Conservation (phyloP, 176 grass and related monocot species). For the Alloteropsis semialata region DNA sequence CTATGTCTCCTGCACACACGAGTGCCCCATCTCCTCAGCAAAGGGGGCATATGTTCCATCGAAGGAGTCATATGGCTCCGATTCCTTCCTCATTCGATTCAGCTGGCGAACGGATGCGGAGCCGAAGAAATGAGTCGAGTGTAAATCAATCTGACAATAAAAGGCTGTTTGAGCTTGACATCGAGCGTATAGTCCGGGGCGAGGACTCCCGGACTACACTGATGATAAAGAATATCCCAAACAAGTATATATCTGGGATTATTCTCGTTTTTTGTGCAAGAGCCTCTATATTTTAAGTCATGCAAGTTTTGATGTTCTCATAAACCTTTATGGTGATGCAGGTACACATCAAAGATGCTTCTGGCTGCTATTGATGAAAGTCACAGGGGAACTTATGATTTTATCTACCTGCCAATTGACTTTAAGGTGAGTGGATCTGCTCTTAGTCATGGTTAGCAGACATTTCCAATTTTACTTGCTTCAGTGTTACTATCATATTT, state of each 20-base stretch:
- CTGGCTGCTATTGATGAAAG: slow-evolving; percentile 93
- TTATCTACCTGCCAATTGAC: slow-evolving; percentile 96
- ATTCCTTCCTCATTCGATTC: slow-evolving; percentile 61
- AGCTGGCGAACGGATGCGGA: slow-evolving; percentile 55
- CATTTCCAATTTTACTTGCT: slow-evolving; percentile 15
- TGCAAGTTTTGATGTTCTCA: slow-evolving; percentile 33
- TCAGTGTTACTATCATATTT: slow-evolving; percentile 5
- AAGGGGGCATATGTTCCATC: slow-evolving; percentile 70
- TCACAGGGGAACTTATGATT: slow-evolving; percentile 92
- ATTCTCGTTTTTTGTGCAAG: slow-evolving; percentile 43
- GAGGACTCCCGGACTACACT: slow-evolving; percentile 82
- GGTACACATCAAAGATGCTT: slow-evolving; percentile 99
- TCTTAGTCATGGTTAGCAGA: slow-evolving; percentile 2
- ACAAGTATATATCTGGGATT: slow-evolving; percentile 62
- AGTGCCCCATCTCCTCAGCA: slow-evolving; percentile 71
- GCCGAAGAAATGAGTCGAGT: slow-evolving; percentile 65
- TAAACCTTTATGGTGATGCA: slow-evolving; percentile 32
- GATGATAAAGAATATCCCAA: slow-evolving; percentile 99
- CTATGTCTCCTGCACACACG: slow-evolving; percentile 49
- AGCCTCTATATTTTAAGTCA: slow-evolving; percentile 14
- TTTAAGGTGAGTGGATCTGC: slow-evolving; percentile 61
- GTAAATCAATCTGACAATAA: slow-evolving; percentile 80
- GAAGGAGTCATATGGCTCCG: slow-evolving; percentile 57
- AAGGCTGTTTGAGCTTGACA: slow-evolving; percentile 90
- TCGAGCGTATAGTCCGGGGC: slow-evolving; percentile 65